phyloP scores from a whole-genome alignment of 768 basidiomycete genomes.

The Boletus tylopilopsis region DNA sequence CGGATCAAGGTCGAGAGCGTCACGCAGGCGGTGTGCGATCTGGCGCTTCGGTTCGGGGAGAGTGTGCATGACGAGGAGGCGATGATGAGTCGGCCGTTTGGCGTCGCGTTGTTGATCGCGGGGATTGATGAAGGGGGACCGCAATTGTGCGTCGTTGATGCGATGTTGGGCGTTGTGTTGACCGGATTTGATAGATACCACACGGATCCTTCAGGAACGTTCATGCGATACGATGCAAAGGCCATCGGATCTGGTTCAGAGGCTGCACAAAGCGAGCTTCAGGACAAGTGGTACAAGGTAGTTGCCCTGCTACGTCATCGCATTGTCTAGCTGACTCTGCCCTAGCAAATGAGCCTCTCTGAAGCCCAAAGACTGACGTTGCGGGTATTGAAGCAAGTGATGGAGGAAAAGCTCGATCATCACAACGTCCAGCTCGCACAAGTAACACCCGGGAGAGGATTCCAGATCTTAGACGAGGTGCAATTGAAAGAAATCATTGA shows the following conservation, averaged over 20 bases:
- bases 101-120: constrained; percentile 96
- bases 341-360: constrained; percentile 85
- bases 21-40: constrained; percentile 96
- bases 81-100: constrained; percentile 99
- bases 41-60: constrained; percentile 96
- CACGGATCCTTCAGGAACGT: constrained; percentile 98
- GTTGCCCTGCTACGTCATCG: constrained; percentile 5
- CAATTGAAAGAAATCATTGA: constrained; percentile 83
- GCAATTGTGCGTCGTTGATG: constrained; percentile 68
- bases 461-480: constrained; percentile 82
- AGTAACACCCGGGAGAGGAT: constrained; percentile 83
- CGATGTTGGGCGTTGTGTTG: constrained; percentile 2
- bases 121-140: constrained; percentile 95
- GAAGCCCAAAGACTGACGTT: constrained; percentile 88
- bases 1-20: constrained; percentile 95
- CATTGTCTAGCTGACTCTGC: constrained; percentile 5
- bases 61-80: constrained; percentile 99
- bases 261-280: constrained; percentile 94
- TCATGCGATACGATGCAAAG: constrained; percentile 95
- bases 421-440: constrained; percentile 98
- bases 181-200: constrained; percentile 63
- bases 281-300: constrained; percentile 96
- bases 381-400: constrained; percentile 94
- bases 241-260: constrained; percentile 98
- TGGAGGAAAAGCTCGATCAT: constrained; percentile 99